Evolutionary conservation across 345 rosid species (phyloP), one percentile per base, ranked within the genome.

Genomic region (Populus alba): DNA sequence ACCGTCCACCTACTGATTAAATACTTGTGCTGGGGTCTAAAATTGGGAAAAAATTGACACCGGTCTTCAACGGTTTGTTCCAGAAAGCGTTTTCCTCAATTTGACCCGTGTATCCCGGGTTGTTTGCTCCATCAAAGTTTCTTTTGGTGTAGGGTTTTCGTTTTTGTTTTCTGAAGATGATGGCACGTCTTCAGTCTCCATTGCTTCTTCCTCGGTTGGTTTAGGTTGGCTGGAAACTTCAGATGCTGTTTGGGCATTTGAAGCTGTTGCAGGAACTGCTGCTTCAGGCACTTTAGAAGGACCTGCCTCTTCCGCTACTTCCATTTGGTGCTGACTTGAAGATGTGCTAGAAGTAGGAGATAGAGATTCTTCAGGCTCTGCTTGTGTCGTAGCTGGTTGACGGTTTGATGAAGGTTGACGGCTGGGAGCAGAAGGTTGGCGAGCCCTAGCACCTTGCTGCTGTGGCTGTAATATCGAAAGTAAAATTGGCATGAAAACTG

Each of bases 291-390:
- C 84, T 68, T 82, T 69, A 13, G 88, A 69, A 29, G 91, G 84
- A 71, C 78, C 88, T 18, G 74, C 92, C 77, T 15, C 78, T 77
- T 74, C 83, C 20, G 81, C 79, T 11, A 77, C 86, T 37, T 90
- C 88, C 76, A 72, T 77, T 33, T 83, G 92, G 74, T 84, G 85
- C 77, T 89, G 92, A 82, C 90, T 91, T 18, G 97, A 91, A 27
- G 97, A 89, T 61, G 88, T 87, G 81, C 94, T 90, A 43, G 98
- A 92, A 20, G 89, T 45, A 43, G 92, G 87, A 63, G 93, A 91
- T 76, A 87, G 82, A 23, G 87, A 88, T 84, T 89, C 94, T 83
- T 91, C 95, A 1, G 77, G 4, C 78, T 83, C 90, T 25, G 84
- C 83, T 51, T 15, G 88, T 63, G 76, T 47, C 37, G 57, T 72